These are phyloP conservation scores for Phytophthora ramorum DNA, from an alignment of 352 stramenopile genomes.

Conservation along the genomic window DNA sequence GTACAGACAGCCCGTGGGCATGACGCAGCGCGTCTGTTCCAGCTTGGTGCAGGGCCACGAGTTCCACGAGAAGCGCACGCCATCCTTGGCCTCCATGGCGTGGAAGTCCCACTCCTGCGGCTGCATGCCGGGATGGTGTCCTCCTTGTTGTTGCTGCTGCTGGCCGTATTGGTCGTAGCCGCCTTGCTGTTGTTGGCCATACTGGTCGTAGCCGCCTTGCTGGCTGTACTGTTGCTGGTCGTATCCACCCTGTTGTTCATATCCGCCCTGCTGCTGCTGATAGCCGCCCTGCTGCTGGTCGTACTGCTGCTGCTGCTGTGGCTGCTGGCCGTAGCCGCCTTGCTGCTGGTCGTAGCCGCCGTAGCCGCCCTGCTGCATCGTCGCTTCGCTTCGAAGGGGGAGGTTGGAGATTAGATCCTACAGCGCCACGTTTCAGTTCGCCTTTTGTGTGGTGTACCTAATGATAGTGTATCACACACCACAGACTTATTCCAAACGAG, in stretches of 20 bases:
- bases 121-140: slow-evolving; percentile 64
- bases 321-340: slow-evolving; percentile 43
- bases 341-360: slow-evolving; percentile 55
- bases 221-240: slow-evolving; percentile 50
- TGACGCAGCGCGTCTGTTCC: slow-evolving; percentile 98
- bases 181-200: slow-evolving; percentile 27
- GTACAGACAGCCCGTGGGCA: slow-evolving; percentile 94
- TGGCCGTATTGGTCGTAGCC: slow-evolving; percentile 26
- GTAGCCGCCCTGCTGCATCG: slow-evolving; percentile 63
- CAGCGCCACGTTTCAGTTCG: slow-evolving; percentile 21
- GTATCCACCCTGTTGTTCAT: slow-evolving; percentile 40
- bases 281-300: slow-evolving; percentile 46
- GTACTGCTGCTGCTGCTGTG: slow-evolving; percentile 38
- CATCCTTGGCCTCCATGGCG: slow-evolving; percentile 89
- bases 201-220: slow-evolving; percentile 48
- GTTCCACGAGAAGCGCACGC: slow-evolving; percentile 98
- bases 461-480: slow-evolving; percentile 8
- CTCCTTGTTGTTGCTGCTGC: slow-evolving; percentile 38
- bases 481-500: not conserved
- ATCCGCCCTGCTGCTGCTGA: slow-evolving; percentile 34
- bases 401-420: slow-evolving; percentile 27
- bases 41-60: slow-evolving; percentile 97
- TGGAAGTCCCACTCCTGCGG: slow-evolving; percentile 90
- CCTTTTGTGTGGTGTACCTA: not conserved
- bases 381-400: slow-evolving; percentile 6